Base-by-base conservation (phyloP, 2,329 filamentous ascomycete species). In the Cladobotryum protrusum region DNA sequence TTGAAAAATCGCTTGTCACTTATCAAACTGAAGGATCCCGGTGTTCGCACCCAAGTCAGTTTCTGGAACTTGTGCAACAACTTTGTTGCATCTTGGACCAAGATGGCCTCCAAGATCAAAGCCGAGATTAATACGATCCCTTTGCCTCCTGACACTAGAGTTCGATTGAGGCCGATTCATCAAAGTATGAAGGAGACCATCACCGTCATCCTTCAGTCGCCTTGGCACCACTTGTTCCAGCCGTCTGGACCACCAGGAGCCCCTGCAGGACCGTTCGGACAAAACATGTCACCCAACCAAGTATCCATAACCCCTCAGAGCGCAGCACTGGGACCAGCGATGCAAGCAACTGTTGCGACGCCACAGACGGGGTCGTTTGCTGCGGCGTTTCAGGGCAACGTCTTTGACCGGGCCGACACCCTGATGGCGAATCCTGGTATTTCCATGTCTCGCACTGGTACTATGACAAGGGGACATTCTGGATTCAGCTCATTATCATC, bases 1-100 rank as follows among this genome's bases (percentile, higher is more conserved):
- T 74, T 96, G 24, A 85, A 87, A 60, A 74, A 75, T 36, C 79
- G 85, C n/a, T 71, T 96, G 11, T 88, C 84, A 3, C 77, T 79
- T 43, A 88, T 96, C 72, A 90, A 90, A 64, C 74, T 95, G 11
- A 93, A 92, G 63, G 90, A 96, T 59, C 87, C 88, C 7, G 84
- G 82, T 11, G 79, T 88, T 45, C 78, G 89, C 48, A 82, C 76
- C 2, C 81, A 85, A 59, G 64, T 72, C 3, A 68, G 71, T 14
- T 85, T 84, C 64, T 85, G 82, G 79, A 73, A 81, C 56, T 73
- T 91, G 47, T 93, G 87, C 71, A 89, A 86, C 68, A 78, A 76
- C 58, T 89, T 89, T 56, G 78, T 88, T 55, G 78, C 78, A 57
- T 77, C 85, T 7, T 91, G 86, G 81, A 76, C 78, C 47, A 79